Conservation (phyloP, 192 early-diverging fungal genomes). For the Thoreauomyces humboldtii region DNA sequence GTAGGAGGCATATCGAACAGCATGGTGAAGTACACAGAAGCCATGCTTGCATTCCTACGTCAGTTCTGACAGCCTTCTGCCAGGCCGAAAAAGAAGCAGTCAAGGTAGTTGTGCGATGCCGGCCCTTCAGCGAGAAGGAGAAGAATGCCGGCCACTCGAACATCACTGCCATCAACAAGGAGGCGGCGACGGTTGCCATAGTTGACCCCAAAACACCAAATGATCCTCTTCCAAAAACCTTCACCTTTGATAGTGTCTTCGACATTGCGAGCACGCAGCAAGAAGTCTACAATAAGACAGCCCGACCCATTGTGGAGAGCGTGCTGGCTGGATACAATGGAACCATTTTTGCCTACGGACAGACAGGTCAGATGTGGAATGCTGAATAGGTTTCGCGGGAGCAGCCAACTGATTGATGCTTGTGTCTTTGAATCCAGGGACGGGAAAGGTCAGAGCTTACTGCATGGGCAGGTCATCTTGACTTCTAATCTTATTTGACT, state of each 20-base stretch:
- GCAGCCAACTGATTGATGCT: no score
- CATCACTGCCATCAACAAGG: constrained; percentile 36
- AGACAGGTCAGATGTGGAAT: no score
- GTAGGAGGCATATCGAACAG: no score
- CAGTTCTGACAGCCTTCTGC: no score
- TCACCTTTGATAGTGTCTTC: constrained; percentile 61
- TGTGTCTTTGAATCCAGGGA: no score
- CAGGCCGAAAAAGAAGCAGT: constrained; percentile 23
- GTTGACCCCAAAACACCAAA: constrained; percentile 45
- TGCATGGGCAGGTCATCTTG: not conserved
- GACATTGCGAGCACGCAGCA: constrained; percentile 55
- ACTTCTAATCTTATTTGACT: not conserved
- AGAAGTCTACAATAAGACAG: constrained; percentile 61
- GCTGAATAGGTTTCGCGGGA: no score
- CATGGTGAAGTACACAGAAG: no score
- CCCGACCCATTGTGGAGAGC: constrained; percentile 55
- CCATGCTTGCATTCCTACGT: no score
- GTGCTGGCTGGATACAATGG: constrained; percentile 63
- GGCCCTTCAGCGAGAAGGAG: constrained; percentile 60
- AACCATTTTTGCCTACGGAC: constrained; percentile 63
- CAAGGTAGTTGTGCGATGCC: constrained; percentile 52
- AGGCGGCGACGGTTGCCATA: constrained; percentile 39
- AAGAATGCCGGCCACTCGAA: constrained; percentile 50
- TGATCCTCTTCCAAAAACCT: constrained; percentile 47
- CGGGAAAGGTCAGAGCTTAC: not conserved